Percentiles rank a stretch among this genome's conserved stretches.
Evolutionary conservation across 768 basidiomycete species (phyloP).

Genomic region (Cystofilobasidium capitatum): DNA sequence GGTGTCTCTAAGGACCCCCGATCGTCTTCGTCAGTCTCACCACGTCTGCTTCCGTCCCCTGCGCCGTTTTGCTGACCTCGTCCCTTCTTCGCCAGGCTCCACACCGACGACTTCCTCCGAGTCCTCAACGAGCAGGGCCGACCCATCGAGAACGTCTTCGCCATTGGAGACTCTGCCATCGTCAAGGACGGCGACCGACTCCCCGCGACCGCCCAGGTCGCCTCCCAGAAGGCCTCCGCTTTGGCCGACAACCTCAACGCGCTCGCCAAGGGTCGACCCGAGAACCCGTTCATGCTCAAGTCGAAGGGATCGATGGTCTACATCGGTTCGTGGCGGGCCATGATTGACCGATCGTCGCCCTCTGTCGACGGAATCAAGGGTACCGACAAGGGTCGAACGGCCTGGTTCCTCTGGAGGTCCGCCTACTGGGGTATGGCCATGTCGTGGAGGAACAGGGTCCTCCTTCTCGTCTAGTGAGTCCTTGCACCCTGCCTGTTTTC

Average conservation of each 20-base stretch:
- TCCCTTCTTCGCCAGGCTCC: slow-evolving; percentile 37
- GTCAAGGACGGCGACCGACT: slow-evolving; percentile 48
- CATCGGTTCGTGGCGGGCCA: slow-evolving; percentile 23
- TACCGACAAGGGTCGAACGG: slow-evolving; percentile 10
- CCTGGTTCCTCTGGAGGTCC: slow-evolving; percentile 28
- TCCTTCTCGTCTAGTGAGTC: slow-evolving; percentile 21
- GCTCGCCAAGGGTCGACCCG: slow-evolving; percentile 46
- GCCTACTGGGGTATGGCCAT: slow-evolving; percentile 28
- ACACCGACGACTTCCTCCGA: slow-evolving; percentile 54
- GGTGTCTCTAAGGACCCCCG: slow-evolving; percentile 55
- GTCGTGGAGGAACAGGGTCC: slow-evolving; percentile 23
- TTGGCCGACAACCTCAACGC: slow-evolving; percentile 58
- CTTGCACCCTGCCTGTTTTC: neutral
- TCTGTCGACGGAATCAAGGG: slow-evolving; percentile 25
- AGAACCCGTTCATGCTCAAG: slow-evolving; percentile 52
- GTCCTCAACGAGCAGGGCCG: slow-evolving; percentile 50
- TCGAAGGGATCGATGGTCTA: slow-evolving; percentile 62
- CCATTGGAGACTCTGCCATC: slow-evolving; percentile 67
- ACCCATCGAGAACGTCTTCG: slow-evolving; percentile 62
- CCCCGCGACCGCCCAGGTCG: slow-evolving; percentile 82
- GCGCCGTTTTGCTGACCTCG: slow-evolving; percentile 20
- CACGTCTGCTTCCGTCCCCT: neutral
- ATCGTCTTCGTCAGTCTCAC: slow-evolving; percentile 45
- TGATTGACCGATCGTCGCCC: slow-evolving; percentile 20
- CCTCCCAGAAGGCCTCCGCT: slow-evolving; percentile 65